These are phyloP conservation scores for Sophora flavescens DNA, from an alignment of 306 rosid genomes.

Conservation along the genomic window DNA sequence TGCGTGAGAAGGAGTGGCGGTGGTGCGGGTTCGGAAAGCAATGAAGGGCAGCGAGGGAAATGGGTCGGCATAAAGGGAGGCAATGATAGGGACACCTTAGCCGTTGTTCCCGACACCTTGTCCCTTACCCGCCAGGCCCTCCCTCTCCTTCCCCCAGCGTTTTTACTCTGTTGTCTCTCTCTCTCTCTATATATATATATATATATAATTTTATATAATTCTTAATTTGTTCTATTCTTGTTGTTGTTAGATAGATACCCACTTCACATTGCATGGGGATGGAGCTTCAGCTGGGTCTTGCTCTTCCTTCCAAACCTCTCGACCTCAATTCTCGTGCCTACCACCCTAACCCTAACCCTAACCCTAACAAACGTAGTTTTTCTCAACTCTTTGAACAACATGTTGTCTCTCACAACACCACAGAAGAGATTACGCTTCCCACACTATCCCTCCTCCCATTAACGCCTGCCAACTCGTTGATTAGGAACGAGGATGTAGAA, in stretches of 20 bases:
- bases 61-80: constrained; percentile 59
- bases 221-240: not conserved
- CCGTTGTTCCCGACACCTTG: constrained; percentile 61
- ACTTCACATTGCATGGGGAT: constrained; percentile 32
- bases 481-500: constrained; percentile 51
- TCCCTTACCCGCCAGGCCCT: constrained; percentile 52
- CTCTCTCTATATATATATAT: too few species aligned
- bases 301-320: constrained; percentile 52
- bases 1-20: constrained; percentile 31
- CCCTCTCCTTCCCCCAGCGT: not conserved
- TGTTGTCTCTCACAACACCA: not conserved
- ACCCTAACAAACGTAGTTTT: constrained; percentile 51
- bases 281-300: constrained; percentile 87
- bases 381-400: constrained; percentile 44
- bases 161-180: not conserved
- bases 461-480: constrained; percentile 52
- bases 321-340: constrained; percentile 38
- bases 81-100: constrained; percentile 68
- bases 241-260: not conserved
- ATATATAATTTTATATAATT: not conserved
- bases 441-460: constrained; percentile 73
- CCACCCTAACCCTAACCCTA: not conserved
- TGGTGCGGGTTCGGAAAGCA: constrained; percentile 38
- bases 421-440: constrained; percentile 32
- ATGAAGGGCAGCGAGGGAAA: constrained; percentile 38